Evolutionary conservation across 2,329 filamentous ascomycete genomes (phyloP), one percentile per base, ranked within the genome.

Genomic region (Myriosclerotinia duriaeana): DNA sequence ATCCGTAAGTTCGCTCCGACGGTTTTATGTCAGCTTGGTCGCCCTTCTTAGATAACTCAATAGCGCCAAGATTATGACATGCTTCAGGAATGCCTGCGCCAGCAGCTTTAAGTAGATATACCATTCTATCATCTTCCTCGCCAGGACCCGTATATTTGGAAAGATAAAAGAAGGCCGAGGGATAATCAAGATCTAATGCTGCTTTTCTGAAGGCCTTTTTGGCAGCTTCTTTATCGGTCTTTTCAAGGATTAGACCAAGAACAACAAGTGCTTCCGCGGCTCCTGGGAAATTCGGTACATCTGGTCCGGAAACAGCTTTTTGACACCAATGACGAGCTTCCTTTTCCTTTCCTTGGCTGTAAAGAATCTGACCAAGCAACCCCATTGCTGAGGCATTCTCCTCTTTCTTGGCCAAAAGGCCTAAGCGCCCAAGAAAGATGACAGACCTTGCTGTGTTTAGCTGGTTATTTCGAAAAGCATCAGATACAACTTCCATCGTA

Each of bases 81-180:
- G 76, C 76, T 46, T 74, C 74, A 1, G 65, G 14, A 26, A 77
- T 68, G 2, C 76, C 75, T 0, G 73, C 71, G 1, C 68, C 67
- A 12, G 76, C 75, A 26, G 76, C 75, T 68, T 76, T 75, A 2
- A 74, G 55, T 12, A 76, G 42, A 65, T 74, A 76, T 0, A 69
- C 60, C 46, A 72, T 62, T 15, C 44, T 36, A 36, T 74, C 68
- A 11, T 69, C 60, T 14, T 55, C n/a, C 8, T 72, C 72, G 0
- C 65, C 68, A 11, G 67, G 44, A 22, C 66, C 63, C 52, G 72
- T 46, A 2, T 72, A 40, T 26, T 72, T 61, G 3, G 74, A 72
- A n/a, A 77, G 70, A 42, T 74, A 71, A 64, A 73, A 76, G 63
- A 75, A 76, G 7, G 69, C 75, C 8, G 53, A 22, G 1, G 75